Conservation (phyloP, 2,329 filamentous ascomycete species). For the Cordyceps fumosorosea region DNA sequence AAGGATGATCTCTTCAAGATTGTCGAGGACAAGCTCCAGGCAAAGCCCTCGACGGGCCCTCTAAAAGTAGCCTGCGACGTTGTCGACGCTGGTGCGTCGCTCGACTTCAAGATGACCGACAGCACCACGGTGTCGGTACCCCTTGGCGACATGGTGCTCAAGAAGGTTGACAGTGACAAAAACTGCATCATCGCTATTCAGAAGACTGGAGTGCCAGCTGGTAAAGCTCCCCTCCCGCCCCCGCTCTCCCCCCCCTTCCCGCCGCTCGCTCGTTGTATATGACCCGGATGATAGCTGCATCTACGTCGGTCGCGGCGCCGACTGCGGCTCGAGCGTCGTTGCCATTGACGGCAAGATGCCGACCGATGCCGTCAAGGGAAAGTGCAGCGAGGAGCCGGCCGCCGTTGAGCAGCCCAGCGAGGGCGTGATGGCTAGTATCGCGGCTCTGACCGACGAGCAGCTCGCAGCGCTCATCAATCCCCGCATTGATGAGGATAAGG, state of each 20-base stretch:
- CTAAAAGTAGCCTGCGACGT: neutral
- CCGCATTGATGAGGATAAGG: too few relatives aligned
- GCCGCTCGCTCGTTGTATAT: neutral
- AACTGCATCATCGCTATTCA: neutral
- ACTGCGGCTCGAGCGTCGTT: neutral
- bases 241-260: too few relatives aligned
- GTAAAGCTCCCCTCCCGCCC: neutral
- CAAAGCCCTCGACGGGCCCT: neutral
- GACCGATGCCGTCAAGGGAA: neutral
- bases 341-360: neutral
- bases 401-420: neutral
- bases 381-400: neutral
- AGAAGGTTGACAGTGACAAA: neutral
- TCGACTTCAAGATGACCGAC: neutral
- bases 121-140: neutral
- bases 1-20: neutral
- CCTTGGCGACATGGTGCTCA: neutral
- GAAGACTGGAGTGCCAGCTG: neutral
- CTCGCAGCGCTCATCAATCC: too few relatives aligned
- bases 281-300: neutral
- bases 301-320: neutral
- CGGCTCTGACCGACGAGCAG: too few relatives aligned
- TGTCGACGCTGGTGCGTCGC: neutral
- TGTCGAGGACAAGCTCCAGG: neutral
- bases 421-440: too few relatives aligned